Conservation (phyloP, 805 yeast genomes). For the Wickerhamiella sergipiensis region DNA sequence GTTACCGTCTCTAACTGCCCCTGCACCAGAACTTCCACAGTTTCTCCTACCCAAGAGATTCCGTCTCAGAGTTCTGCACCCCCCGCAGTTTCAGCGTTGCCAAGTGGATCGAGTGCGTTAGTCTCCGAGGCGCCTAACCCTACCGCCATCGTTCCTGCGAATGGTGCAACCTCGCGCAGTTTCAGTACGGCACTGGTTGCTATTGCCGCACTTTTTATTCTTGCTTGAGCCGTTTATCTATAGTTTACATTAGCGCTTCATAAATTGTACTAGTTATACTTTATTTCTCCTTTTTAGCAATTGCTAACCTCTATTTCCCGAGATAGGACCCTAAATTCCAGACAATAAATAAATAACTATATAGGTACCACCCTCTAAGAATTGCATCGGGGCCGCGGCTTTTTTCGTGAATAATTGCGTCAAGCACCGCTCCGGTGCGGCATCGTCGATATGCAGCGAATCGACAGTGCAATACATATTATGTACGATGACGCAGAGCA, state of each 20-base stretch:
- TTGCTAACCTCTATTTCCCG: too few species aligned
- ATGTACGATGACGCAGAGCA: background rate
- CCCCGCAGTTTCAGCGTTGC: background rate
- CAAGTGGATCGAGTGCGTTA: background rate
- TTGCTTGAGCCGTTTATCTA: background rate
- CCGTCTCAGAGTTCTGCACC: background rate
- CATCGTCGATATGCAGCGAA: background rate
- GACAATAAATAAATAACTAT: too few species aligned
- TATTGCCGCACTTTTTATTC: background rate
- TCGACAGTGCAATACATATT: background rate
- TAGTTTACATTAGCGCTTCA: background rate
- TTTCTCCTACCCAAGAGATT: background rate
- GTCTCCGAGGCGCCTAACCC: background rate
- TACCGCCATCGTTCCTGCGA: background rate
- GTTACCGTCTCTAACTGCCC: conserved; percentile 12
- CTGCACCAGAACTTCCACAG: background rate
- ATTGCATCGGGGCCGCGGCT: background rate
- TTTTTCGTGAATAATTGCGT: background rate
- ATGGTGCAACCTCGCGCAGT: background rate
- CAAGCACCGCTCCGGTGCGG: background rate
- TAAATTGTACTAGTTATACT: background rate
- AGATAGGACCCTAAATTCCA: too few species aligned
- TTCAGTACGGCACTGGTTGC: background rate
- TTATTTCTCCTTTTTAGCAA: too few species aligned
- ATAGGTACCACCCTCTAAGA: too few species aligned